These are phyloP conservation scores for Phialophora verrucosa DNA, from an alignment of 2,329 filamentous ascomycete genomes.

Conservation along the genomic window DNA sequence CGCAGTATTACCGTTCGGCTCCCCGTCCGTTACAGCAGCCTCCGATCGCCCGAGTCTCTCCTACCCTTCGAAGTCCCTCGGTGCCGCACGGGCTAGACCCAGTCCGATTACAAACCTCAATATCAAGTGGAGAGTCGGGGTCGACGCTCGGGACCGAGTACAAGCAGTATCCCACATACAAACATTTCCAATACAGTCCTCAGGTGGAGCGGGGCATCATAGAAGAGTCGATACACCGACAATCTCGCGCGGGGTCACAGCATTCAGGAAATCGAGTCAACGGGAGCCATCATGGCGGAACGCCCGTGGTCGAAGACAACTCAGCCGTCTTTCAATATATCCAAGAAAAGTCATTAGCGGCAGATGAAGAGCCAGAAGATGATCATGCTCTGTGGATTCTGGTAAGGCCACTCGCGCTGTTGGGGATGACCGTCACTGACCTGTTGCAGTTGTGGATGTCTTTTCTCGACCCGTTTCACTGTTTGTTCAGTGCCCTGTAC, in stretches of 20 bases:
- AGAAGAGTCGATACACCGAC: slow-evolving; percentile 17
- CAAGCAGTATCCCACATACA: slow-evolving; percentile 28
- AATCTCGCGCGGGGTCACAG: slow-evolving; percentile 25
- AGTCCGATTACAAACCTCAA: slow-evolving; percentile 32
- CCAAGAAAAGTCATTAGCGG: slow-evolving; percentile 37
- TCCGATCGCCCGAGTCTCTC: slow-evolving; percentile 26
- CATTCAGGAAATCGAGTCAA: slow-evolving; percentile 13
- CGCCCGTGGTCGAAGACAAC: slow-evolving; percentile 34
- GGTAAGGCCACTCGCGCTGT: slow-evolving; percentile 39
- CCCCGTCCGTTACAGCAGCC: slow-evolving; percentile 16
- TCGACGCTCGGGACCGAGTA: slow-evolving; percentile 33
- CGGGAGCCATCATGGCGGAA: slow-evolving; percentile 17
- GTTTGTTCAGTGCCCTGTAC: slow-evolving; percentile 60
- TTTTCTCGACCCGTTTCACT: slow-evolving; percentile 60
- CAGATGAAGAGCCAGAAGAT: slow-evolving; percentile 39
- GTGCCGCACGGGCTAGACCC: slow-evolving; percentile 23
- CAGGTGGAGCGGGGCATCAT: slow-evolving; percentile 23
- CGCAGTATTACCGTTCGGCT: slow-evolving; percentile 16
- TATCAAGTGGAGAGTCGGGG: slow-evolving; percentile 37
- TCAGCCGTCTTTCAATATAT: slow-evolving; percentile 35
- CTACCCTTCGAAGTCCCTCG: slow-evolving; percentile 12
- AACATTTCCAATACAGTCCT: slow-evolving; percentile 31
- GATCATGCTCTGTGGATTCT: slow-evolving; percentile 54
- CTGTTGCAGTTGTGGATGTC: slow-evolving; percentile 41
- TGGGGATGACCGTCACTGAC: not conserved